These are phyloP conservation scores for Gryganskiella cystojenkinii DNA, from an alignment of 192 early-diverging fungal species.

Conservation along the genomic window DNA sequence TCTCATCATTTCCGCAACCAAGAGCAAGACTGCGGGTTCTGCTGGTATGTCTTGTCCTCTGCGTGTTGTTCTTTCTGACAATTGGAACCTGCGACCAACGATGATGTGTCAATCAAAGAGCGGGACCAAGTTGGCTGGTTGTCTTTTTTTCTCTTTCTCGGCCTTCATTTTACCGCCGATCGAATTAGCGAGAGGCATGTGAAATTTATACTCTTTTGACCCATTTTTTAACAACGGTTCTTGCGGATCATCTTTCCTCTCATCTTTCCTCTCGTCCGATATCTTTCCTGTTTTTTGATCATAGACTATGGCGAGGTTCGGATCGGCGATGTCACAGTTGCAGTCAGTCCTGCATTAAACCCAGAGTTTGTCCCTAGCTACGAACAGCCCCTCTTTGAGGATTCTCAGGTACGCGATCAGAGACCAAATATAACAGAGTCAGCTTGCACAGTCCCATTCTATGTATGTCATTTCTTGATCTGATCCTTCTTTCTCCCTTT, in stretches of 20 bases:
- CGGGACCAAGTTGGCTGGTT: neutral
- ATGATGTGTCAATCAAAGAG: no score
- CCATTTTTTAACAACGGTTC: no score
- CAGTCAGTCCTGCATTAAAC: slow-evolving; percentile 52
- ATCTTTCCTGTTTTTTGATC: neutral
- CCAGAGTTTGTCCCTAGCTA: slow-evolving; percentile 67
- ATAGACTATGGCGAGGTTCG: slow-evolving; percentile 58
- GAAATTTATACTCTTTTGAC: neutral
- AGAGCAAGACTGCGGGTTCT: slow-evolving; percentile 11
- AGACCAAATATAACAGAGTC: neutral
- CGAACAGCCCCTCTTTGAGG: slow-evolving; percentile 62
- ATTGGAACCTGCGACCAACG: neutral
- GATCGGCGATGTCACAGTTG: slow-evolving; percentile 67
- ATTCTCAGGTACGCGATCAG: slow-evolving; percentile 58
- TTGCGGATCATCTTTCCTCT: neutral
- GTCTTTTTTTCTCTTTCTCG: neutral
- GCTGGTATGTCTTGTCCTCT: slow-evolving; percentile 11
- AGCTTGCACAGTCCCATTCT: neutral
- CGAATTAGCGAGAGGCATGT: neutral
- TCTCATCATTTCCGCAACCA: slow-evolving; percentile 47
- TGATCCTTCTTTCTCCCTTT: neutral
- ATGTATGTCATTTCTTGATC: neutral
- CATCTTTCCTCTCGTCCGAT: neutral
- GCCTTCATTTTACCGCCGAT: neutral
- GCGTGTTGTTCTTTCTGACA: neutral